These are phyloP conservation scores for Leccinum subrobustum DNA, from an alignment of 1,284 basidiomycete genomes.

Conservation along the genomic window DNA sequence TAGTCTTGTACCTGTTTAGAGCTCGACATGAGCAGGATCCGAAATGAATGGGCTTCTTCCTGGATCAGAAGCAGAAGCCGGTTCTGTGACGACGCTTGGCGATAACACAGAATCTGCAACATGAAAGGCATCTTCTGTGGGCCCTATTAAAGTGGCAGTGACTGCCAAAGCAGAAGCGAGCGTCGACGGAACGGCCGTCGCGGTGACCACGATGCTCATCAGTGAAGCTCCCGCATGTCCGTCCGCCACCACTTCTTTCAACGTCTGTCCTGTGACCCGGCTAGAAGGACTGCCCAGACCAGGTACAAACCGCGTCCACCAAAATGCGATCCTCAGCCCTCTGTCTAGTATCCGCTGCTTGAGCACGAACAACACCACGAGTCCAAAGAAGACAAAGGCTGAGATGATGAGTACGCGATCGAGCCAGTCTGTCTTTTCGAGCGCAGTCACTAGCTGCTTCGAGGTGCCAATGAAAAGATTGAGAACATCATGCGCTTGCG, in stretches of 20 bases:
- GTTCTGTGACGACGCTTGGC: constrained; percentile 1
- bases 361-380: constrained; percentile 83
- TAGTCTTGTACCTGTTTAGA: constrained; percentile 14
- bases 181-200: constrained; percentile 8
- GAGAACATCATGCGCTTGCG: constrained; percentile 78
- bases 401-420: constrained; percentile 83
- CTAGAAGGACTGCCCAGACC: constrained; percentile 4
- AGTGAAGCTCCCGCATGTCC: background rate
- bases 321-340: constrained; percentile 66
- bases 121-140: background rate
- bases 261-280: background rate
- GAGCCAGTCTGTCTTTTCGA: constrained; percentile 89
- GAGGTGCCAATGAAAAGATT: constrained; percentile 74
- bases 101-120: constrained; percentile 2
- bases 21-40: constrained; percentile 18
- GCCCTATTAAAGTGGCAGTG: constrained; percentile 4
- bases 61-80: background rate
- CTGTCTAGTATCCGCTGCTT: constrained; percentile 84
- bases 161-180: constrained; percentile 14
- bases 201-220: constrained; percentile 10
- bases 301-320: constrained; percentile 77
- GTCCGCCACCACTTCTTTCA: constrained; percentile 14
- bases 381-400: constrained; percentile 77
- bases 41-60: background rate
- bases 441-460: constrained; percentile 77